phyloP scores from a whole-genome alignment of 495 filamentous ascomycete genomes.

The Hyaloscypha variabilis region DNA sequence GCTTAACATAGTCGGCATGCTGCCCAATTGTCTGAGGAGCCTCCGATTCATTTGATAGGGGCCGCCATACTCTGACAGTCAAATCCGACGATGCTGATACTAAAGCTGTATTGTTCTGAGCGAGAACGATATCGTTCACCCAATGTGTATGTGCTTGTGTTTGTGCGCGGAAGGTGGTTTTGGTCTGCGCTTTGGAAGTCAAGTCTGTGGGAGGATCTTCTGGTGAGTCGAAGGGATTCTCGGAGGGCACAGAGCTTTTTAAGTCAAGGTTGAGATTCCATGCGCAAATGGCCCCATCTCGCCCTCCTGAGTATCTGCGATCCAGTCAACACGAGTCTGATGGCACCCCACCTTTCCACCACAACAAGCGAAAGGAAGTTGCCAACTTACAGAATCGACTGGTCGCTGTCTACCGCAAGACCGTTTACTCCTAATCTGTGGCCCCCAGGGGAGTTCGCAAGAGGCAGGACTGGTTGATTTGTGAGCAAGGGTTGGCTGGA shows the following conservation, averaged over 20 bases:
- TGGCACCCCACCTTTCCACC: constrained; percentile 3
- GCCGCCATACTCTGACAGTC: constrained; percentile 93
- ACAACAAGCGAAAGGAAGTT: constrained; percentile 16
- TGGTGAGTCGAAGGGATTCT: constrained; percentile 38
- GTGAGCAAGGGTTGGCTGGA: not conserved
- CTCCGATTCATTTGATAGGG: constrained; percentile 67
- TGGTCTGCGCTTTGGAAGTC: constrained; percentile 38
- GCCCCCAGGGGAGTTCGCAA: constrained; percentile 86
- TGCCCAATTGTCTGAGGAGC: constrained; percentile 83
- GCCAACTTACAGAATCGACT: constrained; percentile 79
- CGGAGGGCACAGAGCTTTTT: constrained; percentile 32
- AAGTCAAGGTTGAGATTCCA: constrained; percentile 76
- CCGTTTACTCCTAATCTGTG: constrained; percentile 95
- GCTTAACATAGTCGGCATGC: constrained; percentile 96
- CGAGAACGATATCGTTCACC: constrained; percentile 95
- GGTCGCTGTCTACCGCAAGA: constrained; percentile 80
- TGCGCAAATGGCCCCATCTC: constrained; percentile 94
- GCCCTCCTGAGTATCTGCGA: constrained; percentile 87
- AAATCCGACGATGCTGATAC: constrained; percentile 96
- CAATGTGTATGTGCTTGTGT: constrained; percentile 98
- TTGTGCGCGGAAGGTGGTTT: constrained; percentile 79
- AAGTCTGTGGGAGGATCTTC: constrained; percentile 35
- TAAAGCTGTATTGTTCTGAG: constrained; percentile 78
- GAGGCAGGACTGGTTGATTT: constrained; percentile 76
- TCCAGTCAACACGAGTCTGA: constrained; percentile 9